Evolutionary conservation across 2,329 filamentous ascomycete genomes (phyloP).

Genomic region (Aspergillus oerlinghausenensis): DNA sequence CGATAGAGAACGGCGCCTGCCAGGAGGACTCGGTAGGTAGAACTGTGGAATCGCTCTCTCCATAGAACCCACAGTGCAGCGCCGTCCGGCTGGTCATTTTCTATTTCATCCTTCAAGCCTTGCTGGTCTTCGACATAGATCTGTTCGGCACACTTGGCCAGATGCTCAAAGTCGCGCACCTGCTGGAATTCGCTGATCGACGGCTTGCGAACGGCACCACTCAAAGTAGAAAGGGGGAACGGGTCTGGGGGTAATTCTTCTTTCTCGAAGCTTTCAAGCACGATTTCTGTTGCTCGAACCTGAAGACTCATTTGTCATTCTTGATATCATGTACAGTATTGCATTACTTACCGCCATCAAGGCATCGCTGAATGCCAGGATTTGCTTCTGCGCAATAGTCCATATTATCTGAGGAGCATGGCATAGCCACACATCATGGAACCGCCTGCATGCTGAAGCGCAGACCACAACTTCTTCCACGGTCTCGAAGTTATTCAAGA

Average conservation of each 20-base stretch:
- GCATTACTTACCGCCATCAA: not conserved
- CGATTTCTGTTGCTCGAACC: not conserved
- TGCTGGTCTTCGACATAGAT: not conserved
- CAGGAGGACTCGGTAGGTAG: not conserved
- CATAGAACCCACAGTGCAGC: not conserved
- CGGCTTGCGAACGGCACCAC: not conserved
- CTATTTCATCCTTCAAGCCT: not conserved
- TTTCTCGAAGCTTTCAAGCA: not conserved
- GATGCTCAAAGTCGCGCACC: not conserved
- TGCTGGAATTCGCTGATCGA: not conserved
- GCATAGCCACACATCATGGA: not conserved
- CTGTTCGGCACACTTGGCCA: not conserved
- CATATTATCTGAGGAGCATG: not conserved
- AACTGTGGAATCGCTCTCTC: not conserved
- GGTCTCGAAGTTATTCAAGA: not conserved
- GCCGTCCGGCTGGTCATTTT: not conserved
- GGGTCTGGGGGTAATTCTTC: not conserved
- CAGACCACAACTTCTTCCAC: not conserved
- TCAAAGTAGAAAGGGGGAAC: not conserved
- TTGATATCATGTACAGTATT: not conserved
- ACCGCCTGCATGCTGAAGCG: not conserved
- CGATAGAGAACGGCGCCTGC: not conserved
- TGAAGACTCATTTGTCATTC: not conserved
- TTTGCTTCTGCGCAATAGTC: not conserved
- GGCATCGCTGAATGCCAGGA: not conserved